These are phyloP conservation scores for Rhizopus sp. DNA, from an alignment of 371 early-diverging fungal genomes.

Conservation along the genomic window DNA sequence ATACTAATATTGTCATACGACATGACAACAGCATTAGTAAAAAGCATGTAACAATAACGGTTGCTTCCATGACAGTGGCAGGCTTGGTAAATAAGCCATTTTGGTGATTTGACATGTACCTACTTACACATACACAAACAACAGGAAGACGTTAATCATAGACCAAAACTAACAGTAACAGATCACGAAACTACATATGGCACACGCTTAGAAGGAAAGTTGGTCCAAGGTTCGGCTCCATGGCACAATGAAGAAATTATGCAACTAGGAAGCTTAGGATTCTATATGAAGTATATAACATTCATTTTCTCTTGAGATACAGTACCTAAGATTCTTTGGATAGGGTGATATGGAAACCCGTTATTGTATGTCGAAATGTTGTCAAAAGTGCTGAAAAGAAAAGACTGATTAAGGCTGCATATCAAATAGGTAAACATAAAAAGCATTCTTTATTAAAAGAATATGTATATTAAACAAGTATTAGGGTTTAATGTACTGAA, in stretches of 20 bases:
- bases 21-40: constrained; percentile 4
- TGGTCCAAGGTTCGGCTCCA: not conserved
- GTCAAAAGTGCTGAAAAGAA: constrained; percentile 3
- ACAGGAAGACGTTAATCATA: not conserved
- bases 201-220: not conserved
- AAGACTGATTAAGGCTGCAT: not conserved
- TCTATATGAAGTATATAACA: not conserved
- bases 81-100: not conserved
- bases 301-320: not conserved
- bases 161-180: not conserved
- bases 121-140: not conserved
- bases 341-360: not conserved
- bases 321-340: not conserved
- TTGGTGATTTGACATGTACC: not conserved
- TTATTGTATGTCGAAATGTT: not conserved
- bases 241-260: not conserved
- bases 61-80: not conserved
- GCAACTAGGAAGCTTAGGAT: constrained; percentile 2
- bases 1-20: not conserved
- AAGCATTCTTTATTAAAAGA: not conserved
- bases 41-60: not conserved
- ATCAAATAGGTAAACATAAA: not conserved
- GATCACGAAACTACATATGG: constrained; percentile 1
- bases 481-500: constrained; percentile 1
- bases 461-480: not conserved